Percentiles rank a stretch among this genome's conserved stretches.
phyloP scores from a whole-genome alignment of 1,284 basidiomycete species.

The Macrocystidia cucumis region DNA sequence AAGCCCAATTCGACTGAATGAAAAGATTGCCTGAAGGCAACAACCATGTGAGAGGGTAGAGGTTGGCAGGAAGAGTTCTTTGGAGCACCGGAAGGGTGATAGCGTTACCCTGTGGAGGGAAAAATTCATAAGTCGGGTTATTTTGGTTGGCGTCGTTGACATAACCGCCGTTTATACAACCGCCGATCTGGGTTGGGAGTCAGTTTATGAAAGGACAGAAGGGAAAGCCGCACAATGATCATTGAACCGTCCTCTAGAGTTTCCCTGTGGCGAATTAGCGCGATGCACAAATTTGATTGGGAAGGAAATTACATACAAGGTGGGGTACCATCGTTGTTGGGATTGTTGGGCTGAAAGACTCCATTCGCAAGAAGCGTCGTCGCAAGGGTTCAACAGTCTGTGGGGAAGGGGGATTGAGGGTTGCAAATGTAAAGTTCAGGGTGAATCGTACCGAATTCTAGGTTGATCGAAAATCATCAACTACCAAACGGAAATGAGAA shows the following conservation, averaged over 20 bases:
- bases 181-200: conserved; percentile 40
- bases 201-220: conserved; percentile 1
- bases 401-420: neutral
- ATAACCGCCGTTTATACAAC: conserved; percentile 59
- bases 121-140: conserved; percentile 71
- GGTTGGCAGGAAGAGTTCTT: conserved; percentile 46
- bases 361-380: conserved; percentile 62
- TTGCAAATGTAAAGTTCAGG: conserved; percentile 6
- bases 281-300: conserved; percentile 34
- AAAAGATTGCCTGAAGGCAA: conserved; percentile 46
- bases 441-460: conserved; percentile 37
- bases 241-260: conserved; percentile 31
- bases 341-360: conserved; percentile 29
- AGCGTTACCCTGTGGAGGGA: conserved; percentile 44
- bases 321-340: conserved; percentile 39
- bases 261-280: conserved; percentile 20
- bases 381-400: conserved; percentile 62
- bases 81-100: conserved; percentile 40
- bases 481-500: too few species aligned
- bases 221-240: conserved; percentile 25
- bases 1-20: conserved; percentile 55
- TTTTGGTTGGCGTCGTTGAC: conserved; percentile 47
- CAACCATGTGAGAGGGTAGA: conserved; percentile 53
- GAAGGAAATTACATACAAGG: conserved; percentile 34
- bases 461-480: too few species aligned